A percentile compares a stretch with the other conserved stretches of the same genome.
Evolutionary conservation across 495 filamentous ascomycete species (phyloP).

Genomic region (Penicillium simplicissimum): DNA sequence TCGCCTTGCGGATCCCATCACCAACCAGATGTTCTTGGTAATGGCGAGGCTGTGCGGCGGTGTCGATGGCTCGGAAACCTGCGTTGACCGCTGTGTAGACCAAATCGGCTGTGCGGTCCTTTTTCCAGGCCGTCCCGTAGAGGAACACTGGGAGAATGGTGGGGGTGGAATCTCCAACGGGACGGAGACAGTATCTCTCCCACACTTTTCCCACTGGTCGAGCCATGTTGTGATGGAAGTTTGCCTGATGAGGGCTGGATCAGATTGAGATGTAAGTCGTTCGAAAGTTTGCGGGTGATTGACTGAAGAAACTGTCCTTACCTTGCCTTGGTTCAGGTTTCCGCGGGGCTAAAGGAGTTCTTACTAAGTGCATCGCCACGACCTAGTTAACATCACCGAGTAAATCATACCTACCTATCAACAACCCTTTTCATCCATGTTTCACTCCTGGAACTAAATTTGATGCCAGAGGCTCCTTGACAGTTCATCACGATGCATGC

Average conservation of each 20-base stretch:
- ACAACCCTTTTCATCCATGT: no score
- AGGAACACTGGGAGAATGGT: conserved; percentile 56
- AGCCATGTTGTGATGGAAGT: conserved; percentile 21
- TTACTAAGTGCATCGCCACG: conserved; percentile 2
- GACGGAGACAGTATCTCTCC: conserved; percentile 38
- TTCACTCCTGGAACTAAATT: no score
- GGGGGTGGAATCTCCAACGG: conserved; percentile 29
- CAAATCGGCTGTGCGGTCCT: conserved; percentile 63
- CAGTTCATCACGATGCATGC: no score
- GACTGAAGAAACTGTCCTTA: not conserved
- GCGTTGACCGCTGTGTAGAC: conserved; percentile 67
- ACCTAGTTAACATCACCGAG: not conserved
- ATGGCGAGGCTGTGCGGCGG: conserved; percentile 76
- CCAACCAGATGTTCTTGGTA: conserved; percentile 76
- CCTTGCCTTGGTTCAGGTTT: not conserved
- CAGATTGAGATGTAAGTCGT: not conserved
- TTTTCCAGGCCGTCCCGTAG: conserved; percentile 91
- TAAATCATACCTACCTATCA: no score
- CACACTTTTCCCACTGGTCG: conserved; percentile 34
- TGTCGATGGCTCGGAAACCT: conserved; percentile 77
- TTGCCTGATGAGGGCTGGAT: not conserved
- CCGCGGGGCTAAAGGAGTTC: conserved; percentile 5
- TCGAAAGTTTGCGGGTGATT: not conserved
- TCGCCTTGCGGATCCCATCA: conserved; percentile 59
- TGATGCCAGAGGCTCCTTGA: no score